phyloP scores from a whole-genome alignment of 129 eudicot genomes.

The Dittrichia graveolens region DNA sequence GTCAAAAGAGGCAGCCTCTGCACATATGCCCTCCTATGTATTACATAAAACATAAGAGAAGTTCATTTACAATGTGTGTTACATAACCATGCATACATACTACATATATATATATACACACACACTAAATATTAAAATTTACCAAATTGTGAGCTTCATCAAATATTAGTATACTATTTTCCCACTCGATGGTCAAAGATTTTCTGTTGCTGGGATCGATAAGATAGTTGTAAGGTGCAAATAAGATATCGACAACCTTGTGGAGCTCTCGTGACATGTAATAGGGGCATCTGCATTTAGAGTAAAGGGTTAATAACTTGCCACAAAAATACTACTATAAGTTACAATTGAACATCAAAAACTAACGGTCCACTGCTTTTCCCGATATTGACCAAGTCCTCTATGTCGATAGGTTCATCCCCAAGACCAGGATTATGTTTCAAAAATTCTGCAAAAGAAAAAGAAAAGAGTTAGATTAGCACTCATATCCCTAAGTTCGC shows the following conservation, averaged over 20 bases:
- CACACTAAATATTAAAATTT: slow-evolving; percentile 17
- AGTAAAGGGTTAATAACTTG: slow-evolving; percentile 13
- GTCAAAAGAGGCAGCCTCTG: slow-evolving; percentile 99
- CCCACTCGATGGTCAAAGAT: slow-evolving; percentile 73
- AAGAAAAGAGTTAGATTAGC: slow-evolving; percentile 7
- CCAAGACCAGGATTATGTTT: slow-evolving; percentile 77
- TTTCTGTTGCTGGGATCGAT: slow-evolving; percentile 77
- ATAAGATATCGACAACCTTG: slow-evolving; percentile 83
- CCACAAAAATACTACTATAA: slow-evolving; percentile 4
- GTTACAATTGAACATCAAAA: slow-evolving; percentile 30
- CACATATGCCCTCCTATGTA: slow-evolving; percentile 84
- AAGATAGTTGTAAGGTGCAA: slow-evolving; percentile 98
- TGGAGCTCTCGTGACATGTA: slow-evolving; percentile 87
- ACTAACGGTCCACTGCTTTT: slow-evolving; percentile 90
- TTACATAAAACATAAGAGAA: slow-evolving; percentile 4
- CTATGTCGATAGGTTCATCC: slow-evolving; percentile 96
- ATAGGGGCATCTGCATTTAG: slow-evolving; percentile 82
- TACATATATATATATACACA: neutral
- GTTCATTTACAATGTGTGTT: slow-evolving; percentile 3
- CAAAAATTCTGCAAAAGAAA: slow-evolving; percentile 56
- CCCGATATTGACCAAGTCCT: slow-evolving; percentile 95
- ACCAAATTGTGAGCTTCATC: slow-evolving; percentile 99
- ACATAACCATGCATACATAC: slow-evolving; percentile 19
- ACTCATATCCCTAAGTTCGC: neutral
- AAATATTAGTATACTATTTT: slow-evolving; percentile 71